phyloP scores from a whole-genome alignment of 73 alveolate species.

The Symbiodinium natans region DNA sequence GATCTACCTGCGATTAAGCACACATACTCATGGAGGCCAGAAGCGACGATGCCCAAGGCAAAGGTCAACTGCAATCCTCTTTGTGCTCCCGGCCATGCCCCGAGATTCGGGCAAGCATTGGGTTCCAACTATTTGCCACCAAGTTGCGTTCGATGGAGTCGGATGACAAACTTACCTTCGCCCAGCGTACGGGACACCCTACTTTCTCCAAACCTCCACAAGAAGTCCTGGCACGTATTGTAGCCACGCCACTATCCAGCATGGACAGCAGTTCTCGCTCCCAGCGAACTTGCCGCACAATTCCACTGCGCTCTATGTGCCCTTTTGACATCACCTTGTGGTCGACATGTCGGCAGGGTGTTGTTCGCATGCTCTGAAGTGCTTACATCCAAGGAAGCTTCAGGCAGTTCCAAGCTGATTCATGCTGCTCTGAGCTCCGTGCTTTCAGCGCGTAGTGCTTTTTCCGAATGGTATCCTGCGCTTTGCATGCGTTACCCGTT shows the following conservation, averaged over 20 bases:
- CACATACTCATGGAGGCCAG: no score
- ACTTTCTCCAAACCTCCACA: no score
- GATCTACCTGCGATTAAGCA: background rate
- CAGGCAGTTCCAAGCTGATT: no score
- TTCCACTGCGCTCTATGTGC: conserved; percentile 34
- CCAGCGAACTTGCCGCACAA: conserved; percentile 93
- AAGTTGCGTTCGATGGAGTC: conserved; percentile 23
- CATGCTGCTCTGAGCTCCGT: background rate
- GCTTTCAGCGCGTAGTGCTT: conserved; percentile 63
- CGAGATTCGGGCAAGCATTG: background rate
- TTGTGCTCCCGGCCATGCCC: background rate
- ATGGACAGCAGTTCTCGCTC: conserved; percentile 91
- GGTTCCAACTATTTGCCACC: background rate
- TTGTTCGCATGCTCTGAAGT: no score
- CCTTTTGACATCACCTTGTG: conserved; percentile 86
- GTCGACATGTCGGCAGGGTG: no score
- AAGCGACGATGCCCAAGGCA: no score
- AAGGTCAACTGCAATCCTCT: no score
- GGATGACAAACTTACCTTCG: conserved; percentile 19
- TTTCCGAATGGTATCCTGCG: background rate
- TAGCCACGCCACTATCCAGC: conserved; percentile 30
- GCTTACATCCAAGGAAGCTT: no score
- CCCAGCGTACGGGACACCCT: no score
- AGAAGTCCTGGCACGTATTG: no score
- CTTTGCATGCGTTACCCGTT: no score